These are phyloP conservation scores for Gaeumannomyces tritici DNA, from an alignment of 2,329 filamentous ascomycete genomes.

Conservation along the genomic window DNA sequence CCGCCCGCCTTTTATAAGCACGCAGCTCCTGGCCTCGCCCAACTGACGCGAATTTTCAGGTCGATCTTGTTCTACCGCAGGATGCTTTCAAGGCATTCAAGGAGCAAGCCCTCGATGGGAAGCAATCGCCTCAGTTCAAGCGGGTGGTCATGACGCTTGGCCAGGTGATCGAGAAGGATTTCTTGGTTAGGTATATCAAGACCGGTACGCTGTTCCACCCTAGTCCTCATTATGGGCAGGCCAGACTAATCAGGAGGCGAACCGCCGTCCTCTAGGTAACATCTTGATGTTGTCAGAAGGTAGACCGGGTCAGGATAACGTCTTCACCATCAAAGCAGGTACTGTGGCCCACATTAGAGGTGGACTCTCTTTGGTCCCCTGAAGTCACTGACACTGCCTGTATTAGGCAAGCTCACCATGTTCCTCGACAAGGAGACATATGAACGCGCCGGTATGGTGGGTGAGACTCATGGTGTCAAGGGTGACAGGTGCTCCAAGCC, in stretches of 20 bases:
- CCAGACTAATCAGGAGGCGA: background rate
- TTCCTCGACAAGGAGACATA: conserved; percentile 75
- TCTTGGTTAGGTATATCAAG: conserved; percentile 82
- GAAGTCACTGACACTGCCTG: background rate
- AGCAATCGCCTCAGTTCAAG: conserved; percentile 41
- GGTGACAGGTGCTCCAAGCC: conserved; percentile 52
- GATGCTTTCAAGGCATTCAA: conserved; percentile 46
- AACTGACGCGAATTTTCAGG: conserved; percentile 23
- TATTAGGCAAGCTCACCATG: conserved; percentile 59
- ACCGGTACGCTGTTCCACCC: conserved; percentile 39
- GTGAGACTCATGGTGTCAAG: conserved; percentile 53
- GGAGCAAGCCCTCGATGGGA: conserved; percentile 34
- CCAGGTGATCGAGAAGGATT: conserved; percentile 62
- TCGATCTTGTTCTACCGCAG: conserved; percentile 65
- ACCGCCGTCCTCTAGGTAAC: conserved; percentile 44
- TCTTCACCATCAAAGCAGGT: conserved; percentile 65
- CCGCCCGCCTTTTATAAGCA: background rate
- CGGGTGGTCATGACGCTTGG: conserved; percentile 63
- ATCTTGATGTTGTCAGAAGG: conserved; percentile 80
- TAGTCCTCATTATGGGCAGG: background rate
- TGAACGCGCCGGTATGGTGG: conserved; percentile 72
- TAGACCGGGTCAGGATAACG: conserved; percentile 56
- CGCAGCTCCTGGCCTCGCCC: conserved; percentile 3
- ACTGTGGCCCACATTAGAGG: conserved; percentile 8
- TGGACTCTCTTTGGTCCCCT: conserved; percentile 3